phyloP scores from a whole-genome alignment of 2,329 filamentous ascomycete species.

The Pseudopithomyces maydicus region DNA sequence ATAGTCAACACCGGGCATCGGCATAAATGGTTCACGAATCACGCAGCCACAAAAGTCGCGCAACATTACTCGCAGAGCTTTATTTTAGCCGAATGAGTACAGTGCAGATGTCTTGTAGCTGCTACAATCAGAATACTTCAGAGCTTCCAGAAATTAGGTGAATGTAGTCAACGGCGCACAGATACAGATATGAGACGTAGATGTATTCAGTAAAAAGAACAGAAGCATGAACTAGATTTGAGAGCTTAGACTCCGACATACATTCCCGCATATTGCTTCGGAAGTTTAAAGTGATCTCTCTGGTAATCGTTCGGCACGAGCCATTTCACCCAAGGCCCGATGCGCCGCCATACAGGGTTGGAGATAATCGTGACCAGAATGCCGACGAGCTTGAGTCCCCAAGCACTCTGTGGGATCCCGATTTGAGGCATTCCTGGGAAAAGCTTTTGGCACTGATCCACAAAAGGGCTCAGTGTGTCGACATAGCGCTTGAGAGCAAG shows the following conservation, averaged over 20 bases:
- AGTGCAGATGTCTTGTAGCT: background rate
- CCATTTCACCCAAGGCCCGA: background rate
- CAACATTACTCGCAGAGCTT: background rate
- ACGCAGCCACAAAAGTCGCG: background rate
- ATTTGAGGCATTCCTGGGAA: slow-evolving; percentile 30
- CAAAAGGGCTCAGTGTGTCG: slow-evolving; percentile 21
- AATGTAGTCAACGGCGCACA: too few species aligned
- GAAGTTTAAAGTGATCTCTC: slow-evolving; percentile 3
- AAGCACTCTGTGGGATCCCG: slow-evolving; percentile 30
- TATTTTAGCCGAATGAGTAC: background rate
- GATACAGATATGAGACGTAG: too few species aligned
- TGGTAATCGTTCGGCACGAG: background rate
- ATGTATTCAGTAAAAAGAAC: too few species aligned
- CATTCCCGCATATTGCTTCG: background rate
- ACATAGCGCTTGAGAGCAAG: slow-evolving; percentile 31
- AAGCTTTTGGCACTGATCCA: slow-evolving; percentile 29
- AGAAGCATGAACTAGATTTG: too few species aligned
- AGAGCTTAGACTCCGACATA: background rate
- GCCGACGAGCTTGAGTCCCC: slow-evolving; percentile 27
- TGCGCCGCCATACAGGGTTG: background rate
- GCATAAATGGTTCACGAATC: background rate
- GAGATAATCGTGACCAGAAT: slow-evolving; percentile 20
- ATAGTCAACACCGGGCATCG: slow-evolving; percentile 3
- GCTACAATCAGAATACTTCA: too few species aligned
- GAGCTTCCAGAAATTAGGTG: too few species aligned